Evolutionary conservation across 768 basidiomycete genomes (phyloP), one percentile per base, ranked within the genome.

Genomic region (Suillus weaverae): DNA sequence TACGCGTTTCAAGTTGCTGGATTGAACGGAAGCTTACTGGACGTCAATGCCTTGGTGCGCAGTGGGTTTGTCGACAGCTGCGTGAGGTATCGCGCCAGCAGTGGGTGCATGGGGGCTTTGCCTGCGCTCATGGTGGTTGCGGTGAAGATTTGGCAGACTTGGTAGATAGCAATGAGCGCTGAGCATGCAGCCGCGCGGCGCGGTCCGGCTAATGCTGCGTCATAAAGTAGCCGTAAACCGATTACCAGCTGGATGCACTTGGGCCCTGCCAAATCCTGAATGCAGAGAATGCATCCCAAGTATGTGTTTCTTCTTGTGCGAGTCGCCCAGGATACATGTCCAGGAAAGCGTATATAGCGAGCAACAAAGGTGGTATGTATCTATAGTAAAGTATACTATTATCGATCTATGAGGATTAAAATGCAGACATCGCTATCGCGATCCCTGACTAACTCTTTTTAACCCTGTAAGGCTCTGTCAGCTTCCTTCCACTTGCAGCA

Each of bases 1-100:
- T 66, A 48, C 64, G 65, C 26, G 38, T 18, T 55, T n/a, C n/a
- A n/a, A n/a, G n/a, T n/a, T 20, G 33, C 13, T 26, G 33, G 7
- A 53, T 18, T 30, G 18, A 22, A 39, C 44, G 36, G 60, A 57
- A 63, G 73, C 77, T 55, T 70, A 86, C 90, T 89, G 60, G 89
- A 86, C 0, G 94, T 95, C 68, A 89, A 67, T 9, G 89, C 85
- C 79, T 95, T 95, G 51, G 94, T 95, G 50, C 91, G 83, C 61
- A 95, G 79, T 1, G 94, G 94, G 70, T 90, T 82, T 6, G 79
- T 72, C 1, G 86, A 80, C 60, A 95, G 86, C 71, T 90, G 84
- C 18, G 79, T 76, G 5, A 94, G 84, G 75, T 95, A 95, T 46
- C 80, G 85, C n/a, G 83, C 81, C 33, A 93, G 83, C 54, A 92